Evolutionary conservation across 2,329 filamentous ascomycete genomes (phyloP).

Genomic region (Fusarium sp.): DNA sequence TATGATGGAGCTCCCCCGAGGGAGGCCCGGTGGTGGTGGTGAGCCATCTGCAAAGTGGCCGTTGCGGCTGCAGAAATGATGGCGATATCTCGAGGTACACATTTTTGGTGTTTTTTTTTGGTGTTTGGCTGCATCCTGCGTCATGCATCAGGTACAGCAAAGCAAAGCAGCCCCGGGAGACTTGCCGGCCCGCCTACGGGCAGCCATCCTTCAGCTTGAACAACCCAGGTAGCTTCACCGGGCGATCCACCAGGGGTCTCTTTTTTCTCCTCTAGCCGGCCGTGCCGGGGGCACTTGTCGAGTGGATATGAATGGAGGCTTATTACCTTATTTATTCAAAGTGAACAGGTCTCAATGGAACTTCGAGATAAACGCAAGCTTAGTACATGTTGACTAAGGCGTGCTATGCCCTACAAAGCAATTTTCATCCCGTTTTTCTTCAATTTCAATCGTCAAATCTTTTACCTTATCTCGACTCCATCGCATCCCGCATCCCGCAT

Average conservation of each 20-base stretch:
- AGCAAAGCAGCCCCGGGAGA: background rate
- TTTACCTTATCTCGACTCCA: background rate
- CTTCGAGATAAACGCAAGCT: background rate
- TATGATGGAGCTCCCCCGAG: background rate
- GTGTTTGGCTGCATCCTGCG: background rate
- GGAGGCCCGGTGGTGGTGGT: background rate
- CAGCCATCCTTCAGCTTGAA: background rate
- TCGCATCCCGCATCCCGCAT: background rate
- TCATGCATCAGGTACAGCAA: conserved; percentile 1
- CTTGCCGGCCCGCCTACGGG: background rate
- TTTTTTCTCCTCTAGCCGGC: background rate
- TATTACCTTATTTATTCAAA: background rate
- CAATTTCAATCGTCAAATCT: background rate
- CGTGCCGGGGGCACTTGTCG: background rate
- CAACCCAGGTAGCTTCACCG: background rate
- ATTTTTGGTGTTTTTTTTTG: background rate
- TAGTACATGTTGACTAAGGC: conserved; percentile 1
- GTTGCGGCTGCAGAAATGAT: background rate
- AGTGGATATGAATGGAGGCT: background rate
- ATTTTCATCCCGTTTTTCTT: background rate
- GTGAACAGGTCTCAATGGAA: background rate
- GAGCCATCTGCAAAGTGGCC: background rate
- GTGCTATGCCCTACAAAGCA: background rate
- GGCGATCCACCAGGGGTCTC: background rate
- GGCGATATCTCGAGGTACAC: background rate